Evolutionary conservation across 208 protist species (phyloP), one percentile per base, ranked within the genome.

Genomic region (Leishmania arabica): DNA sequence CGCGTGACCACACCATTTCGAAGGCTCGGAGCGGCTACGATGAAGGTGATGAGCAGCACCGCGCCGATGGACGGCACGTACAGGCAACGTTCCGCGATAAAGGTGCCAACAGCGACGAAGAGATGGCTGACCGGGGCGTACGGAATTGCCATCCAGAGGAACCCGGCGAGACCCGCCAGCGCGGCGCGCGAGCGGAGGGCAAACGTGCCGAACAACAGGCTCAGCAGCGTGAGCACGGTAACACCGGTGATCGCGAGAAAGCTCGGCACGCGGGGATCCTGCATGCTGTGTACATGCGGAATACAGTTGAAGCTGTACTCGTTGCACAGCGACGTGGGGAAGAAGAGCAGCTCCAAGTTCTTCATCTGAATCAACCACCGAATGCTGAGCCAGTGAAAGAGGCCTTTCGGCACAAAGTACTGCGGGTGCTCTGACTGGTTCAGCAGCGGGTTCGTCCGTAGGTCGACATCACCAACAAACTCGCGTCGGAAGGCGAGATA

Each of bases 231-330:
- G 3, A 24, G n/a, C 5, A 86, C 40, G 9, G 80, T 7, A 24
- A 81, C 68, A 15, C 34, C 54, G 2, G 86, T 84, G 24, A 88
- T 80, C 1, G 69, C 73, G 3, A 81, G 6, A 71, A 89, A 90
- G 45, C 62, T 49, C 5, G 84, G 76, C 24, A 91, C 49, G 15
- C 92, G 85, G 21, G 86, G 69, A 82, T 96, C 91, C 1, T 64
- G 49, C 24, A 89, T 27, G 58, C 64, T 83, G 27, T 78, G 24
- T 42, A 98, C 37, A n/a, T 90, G 79, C 8, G 95, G 92, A 15
- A 98, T 90, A 82, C 94, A 97, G 78, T 98, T 90, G 83, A 92
- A 97, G 71, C 89, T 93, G 85, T 98, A 98, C 87, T 98, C 96
- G 78, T 84, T 91, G 77, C 88, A 97, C 54, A 98, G 78, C 19